A percentile compares a stretch with the other conserved stretches of the same genome.
These are phyloP conservation scores for Diddensiella transvaalensis DNA, from an alignment of 805 yeast species.

Conservation along the genomic window DNA sequence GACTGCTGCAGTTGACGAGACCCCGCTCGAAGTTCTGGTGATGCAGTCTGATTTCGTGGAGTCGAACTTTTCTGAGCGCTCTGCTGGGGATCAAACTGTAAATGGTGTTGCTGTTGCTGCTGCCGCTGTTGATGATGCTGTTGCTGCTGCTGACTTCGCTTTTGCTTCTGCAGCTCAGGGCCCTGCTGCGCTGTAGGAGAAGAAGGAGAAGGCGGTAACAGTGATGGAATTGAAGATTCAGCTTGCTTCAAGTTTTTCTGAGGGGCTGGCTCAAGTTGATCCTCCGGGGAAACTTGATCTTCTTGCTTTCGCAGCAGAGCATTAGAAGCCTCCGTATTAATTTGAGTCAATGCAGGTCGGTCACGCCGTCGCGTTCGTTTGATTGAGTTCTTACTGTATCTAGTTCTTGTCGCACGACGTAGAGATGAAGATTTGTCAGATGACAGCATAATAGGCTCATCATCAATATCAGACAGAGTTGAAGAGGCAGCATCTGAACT, in stretches of 20 bases:
- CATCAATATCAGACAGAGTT: slow-evolving; percentile 14
- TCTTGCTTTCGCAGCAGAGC: background rate
- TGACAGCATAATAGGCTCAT: slow-evolving; percentile 23
- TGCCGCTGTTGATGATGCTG: background rate
- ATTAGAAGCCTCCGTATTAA: background rate
- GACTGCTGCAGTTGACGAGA: background rate
- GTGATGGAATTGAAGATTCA: background rate
- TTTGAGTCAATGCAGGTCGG: background rate
- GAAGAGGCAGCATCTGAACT: slow-evolving; percentile 1
- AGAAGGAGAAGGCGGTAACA: background rate
- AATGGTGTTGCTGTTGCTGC: slow-evolving; percentile 1
- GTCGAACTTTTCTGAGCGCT: background rate
- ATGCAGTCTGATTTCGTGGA: background rate
- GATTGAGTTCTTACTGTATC: slow-evolving; percentile 18
- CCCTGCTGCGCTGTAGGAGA: too few relatives aligned
- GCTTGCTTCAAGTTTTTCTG: background rate
- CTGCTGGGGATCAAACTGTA: too few relatives aligned
- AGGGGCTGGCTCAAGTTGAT: background rate
- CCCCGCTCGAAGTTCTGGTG: background rate
- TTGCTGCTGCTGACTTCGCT: background rate
- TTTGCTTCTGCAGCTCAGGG: background rate
- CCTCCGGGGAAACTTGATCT: background rate
- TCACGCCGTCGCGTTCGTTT: background rate
- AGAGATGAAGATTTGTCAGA: slow-evolving; percentile 24
- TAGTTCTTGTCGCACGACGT: slow-evolving; percentile 24